phyloP scores from a whole-genome alignment of 192 early-diverging fungal genomes.

The Podila horticola region DNA sequence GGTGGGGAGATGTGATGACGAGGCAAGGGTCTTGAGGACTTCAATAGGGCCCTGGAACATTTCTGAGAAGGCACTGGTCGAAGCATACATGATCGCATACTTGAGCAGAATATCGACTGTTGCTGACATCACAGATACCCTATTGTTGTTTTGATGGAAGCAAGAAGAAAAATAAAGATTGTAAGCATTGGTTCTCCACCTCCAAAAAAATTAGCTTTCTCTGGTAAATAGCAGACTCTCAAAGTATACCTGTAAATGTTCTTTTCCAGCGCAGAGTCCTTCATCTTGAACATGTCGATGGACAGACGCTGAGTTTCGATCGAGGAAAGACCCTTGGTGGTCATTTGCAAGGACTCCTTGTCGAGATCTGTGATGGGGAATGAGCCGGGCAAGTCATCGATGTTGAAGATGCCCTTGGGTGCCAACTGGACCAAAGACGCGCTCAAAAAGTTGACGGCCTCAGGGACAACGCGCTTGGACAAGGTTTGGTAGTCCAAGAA shows the following conservation, averaged over 20 bases:
- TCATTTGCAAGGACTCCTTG: slow-evolving; percentile 43
- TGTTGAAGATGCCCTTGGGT: slow-evolving; percentile 49
- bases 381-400: slow-evolving; percentile 40
- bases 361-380: slow-evolving; percentile 57
- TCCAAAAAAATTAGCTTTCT: background rate
- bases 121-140: slow-evolving; percentile 54
- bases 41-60: slow-evolving; percentile 55
- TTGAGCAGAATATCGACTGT: slow-evolving; percentile 53
- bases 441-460: slow-evolving; percentile 75
- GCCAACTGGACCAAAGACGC: slow-evolving; percentile 55
- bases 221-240: background rate
- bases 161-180: background rate
- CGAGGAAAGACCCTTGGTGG: slow-evolving; percentile 26
- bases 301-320: slow-evolving; percentile 30
- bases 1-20: slow-evolving; percentile 9
- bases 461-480: slow-evolving; percentile 81
- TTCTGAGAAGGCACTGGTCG: slow-evolving; percentile 74
- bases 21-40: slow-evolving; percentile 39
- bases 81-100: slow-evolving; percentile 64
- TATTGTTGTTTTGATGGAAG: slow-evolving; percentile 4
- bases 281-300: slow-evolving; percentile 48
- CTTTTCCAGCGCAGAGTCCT: slow-evolving; percentile 40
- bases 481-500: slow-evolving; percentile 70
- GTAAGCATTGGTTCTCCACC: background rate
- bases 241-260: slow-evolving; percentile 31